Percentiles rank a stretch among this genome's conserved stretches.
These are phyloP conservation scores for Apiospora phragmitis DNA, from an alignment of 2,329 filamentous ascomycete genomes.

Conservation along the genomic window DNA sequence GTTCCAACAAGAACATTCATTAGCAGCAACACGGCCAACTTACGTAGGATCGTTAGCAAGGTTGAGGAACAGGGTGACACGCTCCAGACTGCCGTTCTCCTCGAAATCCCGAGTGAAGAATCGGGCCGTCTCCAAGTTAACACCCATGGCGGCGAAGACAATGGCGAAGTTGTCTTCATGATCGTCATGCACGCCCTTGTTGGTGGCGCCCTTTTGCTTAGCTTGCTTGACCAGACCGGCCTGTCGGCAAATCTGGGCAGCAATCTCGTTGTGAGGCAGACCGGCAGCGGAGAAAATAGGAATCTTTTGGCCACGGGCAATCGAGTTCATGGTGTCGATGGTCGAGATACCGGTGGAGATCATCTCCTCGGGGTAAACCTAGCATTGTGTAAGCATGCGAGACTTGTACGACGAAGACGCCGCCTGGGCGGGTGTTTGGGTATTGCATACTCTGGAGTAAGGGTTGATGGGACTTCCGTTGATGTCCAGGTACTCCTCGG, in stretches of 20 bases:
- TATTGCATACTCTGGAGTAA: constrained; percentile 77
- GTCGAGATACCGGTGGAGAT: constrained; percentile 99
- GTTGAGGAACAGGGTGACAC: constrained; percentile 96
- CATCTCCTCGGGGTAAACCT: constrained; percentile 99
- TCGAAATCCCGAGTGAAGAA: constrained; percentile 99
- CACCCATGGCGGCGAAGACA: constrained; percentile 99
- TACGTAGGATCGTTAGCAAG: constrained; percentile 98
- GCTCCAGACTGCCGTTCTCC: constrained; percentile 98
- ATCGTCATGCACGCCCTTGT: constrained; percentile 93
- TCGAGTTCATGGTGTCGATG: constrained; percentile 97
- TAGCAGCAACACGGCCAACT: constrained; percentile 36
- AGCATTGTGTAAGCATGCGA: constrained; percentile 20
- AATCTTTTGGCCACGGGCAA: constrained; percentile 98
- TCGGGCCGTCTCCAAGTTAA: constrained; percentile 96
- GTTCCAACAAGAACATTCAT: neutral
- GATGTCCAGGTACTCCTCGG: constrained; percentile 98
- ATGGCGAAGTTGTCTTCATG: constrained; percentile 99
- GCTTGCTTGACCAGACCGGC: constrained; percentile 79
- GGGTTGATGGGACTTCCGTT: constrained; percentile 99
- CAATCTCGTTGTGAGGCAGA: constrained; percentile 99
- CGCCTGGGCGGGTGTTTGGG: neutral
- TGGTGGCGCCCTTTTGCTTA: constrained; percentile 64
- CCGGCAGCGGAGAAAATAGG: constrained; percentile 98
- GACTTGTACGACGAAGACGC: neutral
- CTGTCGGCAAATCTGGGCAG: constrained; percentile 97